Conservation (phyloP, 2,329 filamentous ascomycete genomes). For the Colletotrichum orbiculare region DNA sequence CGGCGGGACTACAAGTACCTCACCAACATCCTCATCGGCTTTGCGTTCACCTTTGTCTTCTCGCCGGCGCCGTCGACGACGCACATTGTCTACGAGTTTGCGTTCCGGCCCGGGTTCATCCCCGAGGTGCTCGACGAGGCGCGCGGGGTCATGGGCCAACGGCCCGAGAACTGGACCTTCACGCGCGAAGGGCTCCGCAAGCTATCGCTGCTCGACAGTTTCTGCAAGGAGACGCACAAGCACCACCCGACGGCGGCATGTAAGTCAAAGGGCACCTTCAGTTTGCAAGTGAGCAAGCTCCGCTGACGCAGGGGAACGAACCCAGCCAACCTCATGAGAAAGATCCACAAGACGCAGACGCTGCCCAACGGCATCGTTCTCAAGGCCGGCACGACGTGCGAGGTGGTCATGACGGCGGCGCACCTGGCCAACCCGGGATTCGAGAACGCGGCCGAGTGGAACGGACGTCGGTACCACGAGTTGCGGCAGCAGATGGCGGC, state of each 20-base stretch:
- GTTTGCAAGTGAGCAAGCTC: neutral
- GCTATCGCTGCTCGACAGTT: constrained; percentile 29
- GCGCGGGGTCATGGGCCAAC: constrained; percentile 8
- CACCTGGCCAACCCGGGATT: constrained; percentile 26
- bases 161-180: constrained; percentile 7
- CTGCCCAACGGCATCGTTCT: constrained; percentile 23
- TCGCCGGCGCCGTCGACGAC: constrained; percentile 27
- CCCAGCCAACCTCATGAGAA: constrained; percentile 33
- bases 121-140: constrained; percentile 20
- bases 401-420: constrained; percentile 32
- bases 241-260: constrained; percentile 30
- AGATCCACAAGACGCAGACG: constrained; percentile 29
- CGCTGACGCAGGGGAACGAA: neutral
- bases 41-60: constrained; percentile 29
- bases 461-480: constrained; percentile 29
- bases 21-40: constrained; percentile 31
- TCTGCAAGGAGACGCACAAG: constrained; percentile 33
- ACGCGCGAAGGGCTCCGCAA: constrained; percentile 18
- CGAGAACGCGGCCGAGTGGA: constrained; percentile 19
- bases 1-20: constrained; percentile 27
- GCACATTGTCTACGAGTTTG: constrained; percentile 34
- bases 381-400: constrained; percentile 22
- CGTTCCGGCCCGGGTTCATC: constrained; percentile 26
- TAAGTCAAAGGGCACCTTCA: neutral
- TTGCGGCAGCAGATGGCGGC: constrained; percentile 16